Percentiles rank a stretch among this genome's conserved stretches.
Evolutionary conservation across 2,329 filamentous ascomycete species (phyloP).

Genomic region (Hawksworthiomyces lignivorus): DNA sequence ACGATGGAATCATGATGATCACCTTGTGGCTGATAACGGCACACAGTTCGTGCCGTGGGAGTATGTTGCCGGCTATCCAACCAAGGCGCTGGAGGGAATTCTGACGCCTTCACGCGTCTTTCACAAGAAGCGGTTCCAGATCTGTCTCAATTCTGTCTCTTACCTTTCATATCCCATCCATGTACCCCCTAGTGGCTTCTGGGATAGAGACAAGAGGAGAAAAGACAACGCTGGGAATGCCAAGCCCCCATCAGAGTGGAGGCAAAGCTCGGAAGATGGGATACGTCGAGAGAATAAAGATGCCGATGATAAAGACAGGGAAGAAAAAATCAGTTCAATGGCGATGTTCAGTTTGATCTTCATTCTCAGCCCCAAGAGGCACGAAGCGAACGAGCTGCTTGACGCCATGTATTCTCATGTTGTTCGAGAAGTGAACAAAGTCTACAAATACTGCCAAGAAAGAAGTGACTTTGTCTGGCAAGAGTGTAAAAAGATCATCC

Average conservation of each 20-base stretch:
- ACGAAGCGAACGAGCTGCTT: constrained; percentile 67
- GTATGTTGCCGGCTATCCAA: constrained; percentile 63
- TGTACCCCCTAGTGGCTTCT: constrained; percentile 68
- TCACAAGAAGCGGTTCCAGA: constrained; percentile 75
- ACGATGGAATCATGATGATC: constrained; percentile 45
- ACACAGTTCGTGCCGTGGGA: constrained; percentile 61
- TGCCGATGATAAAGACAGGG: constrained; percentile 37
- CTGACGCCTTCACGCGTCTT: constrained; percentile 68
- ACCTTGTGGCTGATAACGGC: constrained; percentile 47
- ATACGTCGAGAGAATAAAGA: constrained; percentile 16
- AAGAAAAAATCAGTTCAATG: constrained; percentile 65
- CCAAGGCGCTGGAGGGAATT: constrained; percentile 72
- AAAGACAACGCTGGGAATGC: constrained; percentile 22
- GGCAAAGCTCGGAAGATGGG: constrained; percentile 20
- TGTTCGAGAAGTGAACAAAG: constrained; percentile 86
- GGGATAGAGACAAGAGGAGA: constrained; percentile 57
- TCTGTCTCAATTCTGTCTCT: constrained; percentile 70
- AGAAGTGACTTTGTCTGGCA: constrained; percentile 85
- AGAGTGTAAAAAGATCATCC: constrained; percentile 75
- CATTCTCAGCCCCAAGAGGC: constrained; percentile 69
- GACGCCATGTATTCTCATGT: constrained; percentile 80
- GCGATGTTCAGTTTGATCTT: constrained; percentile 98
- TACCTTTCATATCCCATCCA: constrained; percentile 81
- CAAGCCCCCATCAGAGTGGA: neutral
- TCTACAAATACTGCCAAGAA: constrained; percentile 86